These are phyloP conservation scores for Quercus variabilis DNA, from an alignment of 306 rosid species.

Conservation along the genomic window DNA sequence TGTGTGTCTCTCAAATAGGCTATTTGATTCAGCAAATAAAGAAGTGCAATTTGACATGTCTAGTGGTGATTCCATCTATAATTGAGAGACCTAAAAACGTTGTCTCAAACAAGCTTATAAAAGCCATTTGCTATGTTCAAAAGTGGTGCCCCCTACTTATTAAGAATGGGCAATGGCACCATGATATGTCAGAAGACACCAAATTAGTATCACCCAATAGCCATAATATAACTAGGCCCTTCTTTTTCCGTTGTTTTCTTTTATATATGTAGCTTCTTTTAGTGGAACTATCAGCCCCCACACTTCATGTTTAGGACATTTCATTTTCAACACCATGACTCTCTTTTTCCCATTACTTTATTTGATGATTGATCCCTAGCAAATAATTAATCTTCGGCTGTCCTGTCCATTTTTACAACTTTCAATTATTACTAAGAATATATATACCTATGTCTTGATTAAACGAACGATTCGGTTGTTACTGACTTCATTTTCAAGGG, in stretches of 20 bases:
- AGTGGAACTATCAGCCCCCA: background rate
- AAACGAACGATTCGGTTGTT: background rate
- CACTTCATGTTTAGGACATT: slow-evolving; percentile 1
- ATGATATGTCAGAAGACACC: slow-evolving; percentile 16
- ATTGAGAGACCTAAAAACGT: background rate
- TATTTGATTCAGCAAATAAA: background rate
- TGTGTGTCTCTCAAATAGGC: background rate
- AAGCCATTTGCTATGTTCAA: slow-evolving; percentile 18
- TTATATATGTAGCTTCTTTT: background rate
- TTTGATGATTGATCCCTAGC: background rate
- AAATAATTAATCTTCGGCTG: background rate
- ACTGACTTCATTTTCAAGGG: slow-evolving; percentile 1
- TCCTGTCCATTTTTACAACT: background rate
- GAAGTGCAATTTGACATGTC: background rate
- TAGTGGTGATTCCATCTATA: no score
- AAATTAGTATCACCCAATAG: background rate
- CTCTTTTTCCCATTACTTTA: background rate
- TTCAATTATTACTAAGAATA: no score
- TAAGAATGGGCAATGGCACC: slow-evolving; percentile 18
- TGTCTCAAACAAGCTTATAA: slow-evolving; percentile 31
- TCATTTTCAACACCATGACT: background rate
- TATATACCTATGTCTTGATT: no score
- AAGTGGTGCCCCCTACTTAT: background rate
- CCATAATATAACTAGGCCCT: background rate
- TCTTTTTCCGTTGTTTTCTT: background rate